phyloP scores from a whole-genome alignment of 1,284 basidiomycete species.

The Phellinidium pouzarii region DNA sequence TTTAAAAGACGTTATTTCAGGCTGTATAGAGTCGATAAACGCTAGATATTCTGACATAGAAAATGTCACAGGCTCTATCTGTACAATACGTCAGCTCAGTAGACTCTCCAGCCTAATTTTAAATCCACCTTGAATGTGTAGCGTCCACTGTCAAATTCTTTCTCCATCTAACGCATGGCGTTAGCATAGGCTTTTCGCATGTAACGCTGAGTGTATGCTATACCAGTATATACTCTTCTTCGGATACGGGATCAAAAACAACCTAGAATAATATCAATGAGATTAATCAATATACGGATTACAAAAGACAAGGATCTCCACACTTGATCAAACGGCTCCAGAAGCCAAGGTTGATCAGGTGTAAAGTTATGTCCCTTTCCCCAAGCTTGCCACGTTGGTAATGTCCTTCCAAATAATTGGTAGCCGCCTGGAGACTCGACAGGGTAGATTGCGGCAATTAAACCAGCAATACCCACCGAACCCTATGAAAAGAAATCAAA shows the following conservation, averaged over 20 bases:
- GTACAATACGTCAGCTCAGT: background rate
- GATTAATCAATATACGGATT: background rate
- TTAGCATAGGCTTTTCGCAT: background rate
- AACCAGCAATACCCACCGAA: conserved; percentile 56
- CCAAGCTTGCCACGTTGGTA: conserved; percentile 60
- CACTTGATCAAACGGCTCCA: conserved; percentile 62
- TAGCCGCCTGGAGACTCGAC: conserved; percentile 62
- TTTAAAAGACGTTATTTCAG: conserved; percentile 40
- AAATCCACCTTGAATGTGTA: conserved; percentile 47
- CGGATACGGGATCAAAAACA: conserved; percentile 39
- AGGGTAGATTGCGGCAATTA: conserved; percentile 59
- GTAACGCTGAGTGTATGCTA: background rate
- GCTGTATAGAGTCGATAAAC: conserved; percentile 38
- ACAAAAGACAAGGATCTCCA: conserved; percentile 12
- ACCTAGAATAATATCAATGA: conserved; percentile 30
- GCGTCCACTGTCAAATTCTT: conserved; percentile 52
- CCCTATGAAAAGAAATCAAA: conserved; percentile 34
- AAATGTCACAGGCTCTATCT: conserved; percentile 46
- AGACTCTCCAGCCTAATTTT: background rate
- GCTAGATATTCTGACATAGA: conserved; percentile 46
- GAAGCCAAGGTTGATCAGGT: conserved; percentile 49
- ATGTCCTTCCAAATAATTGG: conserved; percentile 52
- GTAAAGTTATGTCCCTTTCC: conserved; percentile 44
- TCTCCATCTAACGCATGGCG: conserved; percentile 38
- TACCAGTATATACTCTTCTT: conserved; percentile 42